A percentile compares a stretch with the other conserved stretches of the same genome.
Conservation (phyloP, 139 green algal genomes). For the Chlamydomonas schloesseri region DNA sequence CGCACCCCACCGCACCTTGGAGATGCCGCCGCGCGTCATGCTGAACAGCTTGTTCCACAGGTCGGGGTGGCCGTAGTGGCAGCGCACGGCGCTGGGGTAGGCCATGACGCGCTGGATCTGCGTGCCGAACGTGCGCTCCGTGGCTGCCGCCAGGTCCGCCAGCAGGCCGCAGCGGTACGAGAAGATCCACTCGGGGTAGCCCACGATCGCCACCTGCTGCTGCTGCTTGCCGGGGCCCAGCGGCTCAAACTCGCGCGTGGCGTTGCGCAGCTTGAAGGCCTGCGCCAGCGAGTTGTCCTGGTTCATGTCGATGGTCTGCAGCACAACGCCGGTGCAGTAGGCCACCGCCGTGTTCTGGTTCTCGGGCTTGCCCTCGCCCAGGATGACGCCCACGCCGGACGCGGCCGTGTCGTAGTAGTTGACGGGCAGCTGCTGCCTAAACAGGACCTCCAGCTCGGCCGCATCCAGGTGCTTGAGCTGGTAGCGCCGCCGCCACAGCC, state of each 20-base stretch:
- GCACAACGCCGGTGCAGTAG: constrained; percentile 75
- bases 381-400: constrained; percentile 51
- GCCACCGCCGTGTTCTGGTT: constrained; percentile 87
- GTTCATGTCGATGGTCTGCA: constrained; percentile 92
- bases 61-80: constrained; percentile 93
- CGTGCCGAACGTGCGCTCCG: constrained; percentile 82
- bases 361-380: constrained; percentile 89
- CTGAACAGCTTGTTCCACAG: constrained; percentile 88
- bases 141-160: constrained; percentile 76
- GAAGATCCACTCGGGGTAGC: constrained; percentile 48
- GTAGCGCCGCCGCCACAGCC: not conserved
- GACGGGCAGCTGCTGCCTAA: constrained; percentile 64
- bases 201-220: constrained; percentile 34
- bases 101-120: constrained; percentile 84
- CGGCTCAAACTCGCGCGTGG: constrained; percentile 27
- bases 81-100: constrained; percentile 74
- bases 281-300: constrained; percentile 86
- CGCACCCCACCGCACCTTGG: constrained; percentile 32
- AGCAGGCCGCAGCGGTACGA: constrained; percentile 23
- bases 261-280: constrained; percentile 83
- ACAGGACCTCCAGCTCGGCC: constrained; percentile 5
- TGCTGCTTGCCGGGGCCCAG: not conserved
- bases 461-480: constrained; percentile 9
- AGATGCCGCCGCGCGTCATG: constrained; percentile 83
- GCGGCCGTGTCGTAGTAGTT: constrained; percentile 48